Conservation (phyloP, 1,139 yeast species). For the Pichia sp. region DNA sequence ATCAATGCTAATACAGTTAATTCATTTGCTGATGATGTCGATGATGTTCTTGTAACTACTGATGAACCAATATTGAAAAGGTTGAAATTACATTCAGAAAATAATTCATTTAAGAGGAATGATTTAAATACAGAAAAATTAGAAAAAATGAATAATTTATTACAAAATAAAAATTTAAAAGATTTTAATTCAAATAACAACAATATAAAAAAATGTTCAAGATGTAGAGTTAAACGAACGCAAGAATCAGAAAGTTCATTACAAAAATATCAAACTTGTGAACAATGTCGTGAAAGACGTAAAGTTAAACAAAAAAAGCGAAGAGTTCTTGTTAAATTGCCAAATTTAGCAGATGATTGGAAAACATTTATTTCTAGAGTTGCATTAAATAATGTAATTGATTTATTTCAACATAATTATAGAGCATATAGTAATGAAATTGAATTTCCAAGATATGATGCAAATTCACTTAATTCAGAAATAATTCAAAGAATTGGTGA, state of each 20-base stretch:
- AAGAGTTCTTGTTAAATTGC: constrained; percentile 25
- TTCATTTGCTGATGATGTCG: neutral
- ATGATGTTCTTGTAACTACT: neutral
- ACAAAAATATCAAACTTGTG: constrained; percentile 35
- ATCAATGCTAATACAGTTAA: neutral
- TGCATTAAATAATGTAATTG: constrained; percentile 29
- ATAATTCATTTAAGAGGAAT: neutral
- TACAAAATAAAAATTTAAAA: neutral
- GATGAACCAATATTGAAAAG: neutral
- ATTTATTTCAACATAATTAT: constrained; percentile 31
- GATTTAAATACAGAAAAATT: neutral
- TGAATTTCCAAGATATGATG: constrained; percentile 30
- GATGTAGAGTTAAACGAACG: constrained; percentile 35
- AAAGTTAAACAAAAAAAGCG: constrained; percentile 29
- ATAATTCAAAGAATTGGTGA: constrained; percentile 32
- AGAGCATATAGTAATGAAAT: constrained; percentile 27
- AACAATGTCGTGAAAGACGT: constrained; percentile 34
- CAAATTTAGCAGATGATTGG: constrained; percentile 30
- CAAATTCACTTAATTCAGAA: constrained; percentile 27
- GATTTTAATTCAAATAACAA: neutral
- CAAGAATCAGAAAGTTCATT: constrained; percentile 30
- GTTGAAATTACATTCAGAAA: neutral
- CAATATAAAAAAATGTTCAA: constrained; percentile 33
- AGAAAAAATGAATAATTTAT: neutral
- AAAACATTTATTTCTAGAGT: constrained; percentile 29